Percentiles rank a stretch among this genome's conserved stretches.
Conservation (phyloP, 2,329 filamentous ascomycete species). For the Talaromyces funiculosus region DNA sequence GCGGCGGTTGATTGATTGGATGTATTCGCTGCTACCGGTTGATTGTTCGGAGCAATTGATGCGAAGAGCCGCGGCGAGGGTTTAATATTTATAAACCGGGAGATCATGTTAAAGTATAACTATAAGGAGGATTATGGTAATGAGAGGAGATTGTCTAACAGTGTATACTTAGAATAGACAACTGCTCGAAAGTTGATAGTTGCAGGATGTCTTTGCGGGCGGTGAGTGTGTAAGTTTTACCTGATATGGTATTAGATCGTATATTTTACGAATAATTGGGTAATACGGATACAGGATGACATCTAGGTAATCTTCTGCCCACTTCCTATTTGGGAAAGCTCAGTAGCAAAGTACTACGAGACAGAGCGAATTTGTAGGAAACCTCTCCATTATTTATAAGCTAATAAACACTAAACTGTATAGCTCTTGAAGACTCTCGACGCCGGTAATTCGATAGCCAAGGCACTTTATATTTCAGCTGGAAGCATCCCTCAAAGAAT, state of each 20-base stretch:
- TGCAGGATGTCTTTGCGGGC: not conserved
- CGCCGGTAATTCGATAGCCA: not conserved
- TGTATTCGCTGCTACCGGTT: slow-evolving; percentile 1
- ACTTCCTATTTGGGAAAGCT: not conserved
- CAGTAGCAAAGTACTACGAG: not conserved
- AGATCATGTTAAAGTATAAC: not conserved
- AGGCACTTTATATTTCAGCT: not conserved
- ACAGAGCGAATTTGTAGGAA: not conserved
- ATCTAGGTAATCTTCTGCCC: not conserved
- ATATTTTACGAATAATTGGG: not conserved
- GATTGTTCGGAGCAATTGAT: slow-evolving; percentile 3
- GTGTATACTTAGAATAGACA: too few relatives aligned
- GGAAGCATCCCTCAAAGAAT: not conserved
- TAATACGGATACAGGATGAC: not conserved
- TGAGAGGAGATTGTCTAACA: not conserved
- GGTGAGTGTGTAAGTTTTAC: not conserved
- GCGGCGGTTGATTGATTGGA: not conserved
- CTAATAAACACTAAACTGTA: too few relatives aligned
- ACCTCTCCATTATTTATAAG: too few relatives aligned
- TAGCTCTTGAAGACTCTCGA: not conserved
- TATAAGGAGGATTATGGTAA: not conserved
- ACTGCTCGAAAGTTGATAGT: not conserved
- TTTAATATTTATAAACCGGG: not conserved
- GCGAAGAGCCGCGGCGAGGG: slow-evolving; percentile 6
- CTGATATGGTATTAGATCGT: not conserved